These are phyloP conservation scores for Zymoseptoria pseudotritici DNA, from an alignment of 2,329 filamentous ascomycete genomes.

Conservation along the genomic window DNA sequence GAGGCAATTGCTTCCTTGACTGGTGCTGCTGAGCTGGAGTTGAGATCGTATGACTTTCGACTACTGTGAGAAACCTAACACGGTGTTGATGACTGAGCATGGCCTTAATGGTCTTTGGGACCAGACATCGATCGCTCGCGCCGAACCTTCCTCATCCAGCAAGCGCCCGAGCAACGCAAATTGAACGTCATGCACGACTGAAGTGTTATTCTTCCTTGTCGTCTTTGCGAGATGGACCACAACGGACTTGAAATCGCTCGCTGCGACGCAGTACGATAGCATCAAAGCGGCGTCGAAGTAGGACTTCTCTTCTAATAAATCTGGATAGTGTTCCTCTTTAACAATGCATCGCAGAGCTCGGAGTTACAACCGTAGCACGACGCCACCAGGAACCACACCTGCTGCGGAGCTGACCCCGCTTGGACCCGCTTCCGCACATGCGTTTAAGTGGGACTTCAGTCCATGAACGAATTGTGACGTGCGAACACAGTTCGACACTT, in stretches of 20 bases:
- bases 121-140: neutral
- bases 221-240: neutral
- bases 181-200: neutral
- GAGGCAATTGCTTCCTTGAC: conserved; percentile 27
- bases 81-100: neutral
- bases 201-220: neutral
- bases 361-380: neutral
- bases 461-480: neutral
- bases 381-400: neutral
- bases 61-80: neutral
- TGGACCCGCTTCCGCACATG: neutral
- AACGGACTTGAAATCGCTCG: neutral
- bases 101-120: neutral
- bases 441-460: neutral
- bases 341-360: no score
- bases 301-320: no score
- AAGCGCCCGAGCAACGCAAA: neutral
- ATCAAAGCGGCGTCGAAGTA: neutral
- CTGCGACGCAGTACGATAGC: neutral
- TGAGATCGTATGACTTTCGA: neutral
- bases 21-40: neutral
- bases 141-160: no score
- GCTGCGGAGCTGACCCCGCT: neutral
- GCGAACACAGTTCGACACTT: neutral
- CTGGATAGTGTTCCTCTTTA: no score